Base-by-base conservation (phyloP, 345 rosid species). In the Salix purpurea region DNA sequence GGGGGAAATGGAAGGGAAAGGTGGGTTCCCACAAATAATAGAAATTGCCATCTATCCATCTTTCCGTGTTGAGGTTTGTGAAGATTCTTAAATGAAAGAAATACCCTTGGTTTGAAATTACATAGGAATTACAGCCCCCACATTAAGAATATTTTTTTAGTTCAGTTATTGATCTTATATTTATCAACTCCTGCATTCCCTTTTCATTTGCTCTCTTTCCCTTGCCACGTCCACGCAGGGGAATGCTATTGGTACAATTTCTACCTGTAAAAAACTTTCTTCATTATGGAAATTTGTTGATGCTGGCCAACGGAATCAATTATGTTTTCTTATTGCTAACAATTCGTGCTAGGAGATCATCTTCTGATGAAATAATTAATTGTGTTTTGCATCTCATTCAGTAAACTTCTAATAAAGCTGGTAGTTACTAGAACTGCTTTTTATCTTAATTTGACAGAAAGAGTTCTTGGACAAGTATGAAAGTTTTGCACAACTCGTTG, bases 401-500 rank as follows among this genome's bases (percentile, higher is more conserved):
- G 2, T n/a, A n/a, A 7, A 50, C 3, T 30, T 19, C 10, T 7
- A 70, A 24, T 70, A 5, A 32, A 13, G 32, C 23, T 36, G 16
- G 13, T 46, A 28, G 12, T 26, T 60, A 16, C 37, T 44, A 9
- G 23, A 69, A 42, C 40, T 73, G 14, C 7, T 15, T 58, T 34
- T 42, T 13, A 30, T 30, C 40, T 56, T 61, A 39, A 74, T 69
- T 77, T 84, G 81, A 69, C 98, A 96, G 97, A 91, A 93, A 79
- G 99, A 96, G 76, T 96, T 93, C 79, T 79, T 91, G 86, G 98
- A 93, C 89, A 96, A 96, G 87, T 91, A 96, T 50, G 99, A 96
- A 68, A 90, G 94, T 84, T 96, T 92, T 69, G 97, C 85, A 19
- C 97, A 92, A 84, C 89, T 90, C 2, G 91, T 92, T 72, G 94